Evolutionary conservation across 169 alveolate genomes (phyloP).

Genomic region (Babesia sp.): DNA sequence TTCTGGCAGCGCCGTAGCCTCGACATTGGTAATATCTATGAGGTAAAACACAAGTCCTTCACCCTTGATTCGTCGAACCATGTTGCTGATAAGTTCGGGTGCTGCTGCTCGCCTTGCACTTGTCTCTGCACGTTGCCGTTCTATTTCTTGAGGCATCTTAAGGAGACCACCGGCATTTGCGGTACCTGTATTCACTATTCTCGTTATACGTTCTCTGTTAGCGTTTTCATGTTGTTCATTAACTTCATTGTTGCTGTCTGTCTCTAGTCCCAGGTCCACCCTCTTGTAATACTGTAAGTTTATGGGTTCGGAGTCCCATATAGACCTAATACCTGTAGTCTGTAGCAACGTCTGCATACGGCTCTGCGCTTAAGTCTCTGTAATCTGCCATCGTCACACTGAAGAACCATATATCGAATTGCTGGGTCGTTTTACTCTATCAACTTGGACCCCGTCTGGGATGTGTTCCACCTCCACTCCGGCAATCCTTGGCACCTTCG

Average conservation of each 20-base stretch:
- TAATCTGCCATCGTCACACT: constrained; percentile 63
- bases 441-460: constrained; percentile 79
- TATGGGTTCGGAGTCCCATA: not conserved
- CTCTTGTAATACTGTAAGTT: constrained; percentile 54
- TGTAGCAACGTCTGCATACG: constrained; percentile 73
- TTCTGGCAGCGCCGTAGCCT: constrained; percentile 83
- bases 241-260: constrained; percentile 11
- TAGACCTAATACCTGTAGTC: constrained; percentile 65
- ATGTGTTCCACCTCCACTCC: constrained; percentile 72
- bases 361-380: constrained; percentile 67
- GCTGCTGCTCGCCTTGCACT: constrained; percentile 22
- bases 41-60: constrained; percentile 78
- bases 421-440: constrained; percentile 15
- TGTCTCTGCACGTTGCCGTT: constrained; percentile 7
- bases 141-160: constrained; percentile 47
- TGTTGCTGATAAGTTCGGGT: constrained; percentile 55
- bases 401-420: not conserved
- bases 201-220: not conserved
- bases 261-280: constrained; percentile 42
- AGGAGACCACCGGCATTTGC: constrained; percentile 9
- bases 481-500: constrained; percentile 68
- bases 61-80: constrained; percentile 66
- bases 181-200: not conserved
- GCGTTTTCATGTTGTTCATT: not conserved
- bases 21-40: constrained; percentile 81